Percentiles rank a stretch among this genome's conserved stretches.
Conservation (phyloP, 2,329 filamentous ascomycete species). For the Neopestalotiopsis rosae region DNA sequence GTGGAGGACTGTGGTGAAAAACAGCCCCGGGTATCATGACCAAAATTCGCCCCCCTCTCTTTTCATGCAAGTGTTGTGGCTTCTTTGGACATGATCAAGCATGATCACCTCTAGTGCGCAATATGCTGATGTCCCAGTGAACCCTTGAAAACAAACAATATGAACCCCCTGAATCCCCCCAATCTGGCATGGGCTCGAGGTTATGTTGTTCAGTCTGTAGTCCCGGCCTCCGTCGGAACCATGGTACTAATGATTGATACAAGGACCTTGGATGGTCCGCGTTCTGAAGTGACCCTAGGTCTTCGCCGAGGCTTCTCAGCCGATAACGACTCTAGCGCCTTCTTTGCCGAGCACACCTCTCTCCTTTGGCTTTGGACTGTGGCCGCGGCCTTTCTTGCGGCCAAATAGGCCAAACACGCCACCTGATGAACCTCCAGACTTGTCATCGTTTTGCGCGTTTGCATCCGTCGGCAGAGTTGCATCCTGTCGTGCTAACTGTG, state of each 20-base stretch:
- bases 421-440: slow-evolving; percentile 63
- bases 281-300: background rate
- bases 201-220: background rate
- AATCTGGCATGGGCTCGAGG: slow-evolving; percentile 10
- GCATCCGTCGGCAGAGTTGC: slow-evolving; percentile 75
- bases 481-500: slow-evolving; percentile 84
- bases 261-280: background rate
- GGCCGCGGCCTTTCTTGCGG: slow-evolving; percentile 86
- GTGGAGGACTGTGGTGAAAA: slow-evolving; percentile 5
- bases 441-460: slow-evolving; percentile 56
- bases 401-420: slow-evolving; percentile 91
- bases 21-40: slow-evolving; percentile 17
- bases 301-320: slow-evolving; percentile 45
- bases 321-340: slow-evolving; percentile 83
- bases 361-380: slow-evolving; percentile 94
- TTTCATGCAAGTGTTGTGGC: slow-evolving; percentile 11
- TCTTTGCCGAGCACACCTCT: slow-evolving; percentile 94
- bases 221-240: background rate
- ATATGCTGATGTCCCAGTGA: background rate
- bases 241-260: background rate
- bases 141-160: slow-evolving; percentile 2
- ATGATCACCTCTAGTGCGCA: background rate
- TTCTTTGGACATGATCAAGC: background rate
- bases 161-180: background rate
- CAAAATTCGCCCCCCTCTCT: slow-evolving; percentile 10